These are phyloP conservation scores for Lachancea fermentati DNA, from an alignment of 805 yeast genomes.

Conservation along the genomic window DNA sequence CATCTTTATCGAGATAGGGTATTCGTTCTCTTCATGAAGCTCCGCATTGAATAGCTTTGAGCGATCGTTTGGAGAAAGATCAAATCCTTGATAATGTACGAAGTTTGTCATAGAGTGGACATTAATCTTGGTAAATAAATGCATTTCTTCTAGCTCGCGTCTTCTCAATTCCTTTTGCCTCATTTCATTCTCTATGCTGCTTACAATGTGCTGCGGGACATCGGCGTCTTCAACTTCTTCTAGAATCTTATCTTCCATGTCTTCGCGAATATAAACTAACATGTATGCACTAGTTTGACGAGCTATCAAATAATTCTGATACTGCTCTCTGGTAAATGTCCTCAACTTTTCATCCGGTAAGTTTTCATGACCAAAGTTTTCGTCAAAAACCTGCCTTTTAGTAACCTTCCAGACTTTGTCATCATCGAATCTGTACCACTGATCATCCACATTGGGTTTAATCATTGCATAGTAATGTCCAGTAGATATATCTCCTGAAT, in stretches of 20 bases:
- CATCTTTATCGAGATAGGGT: constrained; percentile 46
- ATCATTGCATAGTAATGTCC: constrained; percentile 97
- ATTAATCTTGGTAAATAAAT: constrained; percentile 51
- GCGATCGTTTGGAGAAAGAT: constrained; percentile 60
- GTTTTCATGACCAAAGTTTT: constrained; percentile 81
- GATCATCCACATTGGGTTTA: constrained; percentile 62
- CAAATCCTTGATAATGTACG: constrained; percentile 63
- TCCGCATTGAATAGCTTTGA: constrained; percentile 44
- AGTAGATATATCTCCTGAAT: constrained; percentile 89
- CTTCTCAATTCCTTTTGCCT: constrained; percentile 48
- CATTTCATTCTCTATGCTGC: constrained; percentile 57
- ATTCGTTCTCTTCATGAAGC: constrained; percentile 39
- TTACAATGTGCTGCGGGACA: constrained; percentile 64
- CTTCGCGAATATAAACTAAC: constrained; percentile 84
- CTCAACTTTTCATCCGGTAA: constrained; percentile 44
- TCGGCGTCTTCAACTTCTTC: constrained; percentile 49
- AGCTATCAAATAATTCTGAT: constrained; percentile 57
- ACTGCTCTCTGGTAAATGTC: constrained; percentile 51
- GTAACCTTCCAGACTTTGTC: constrained; percentile 90
- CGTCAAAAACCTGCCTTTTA: constrained; percentile 78
- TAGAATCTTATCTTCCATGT: constrained; percentile 50
- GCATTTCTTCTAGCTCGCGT: constrained; percentile 67
- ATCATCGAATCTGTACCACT: constrained; percentile 93
- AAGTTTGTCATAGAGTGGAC: constrained; percentile 52
- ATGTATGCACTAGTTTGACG: constrained; percentile 94